Base-by-base conservation (phyloP, 2,329 filamentous ascomycete species). In the Ophiostoma ips region DNA sequence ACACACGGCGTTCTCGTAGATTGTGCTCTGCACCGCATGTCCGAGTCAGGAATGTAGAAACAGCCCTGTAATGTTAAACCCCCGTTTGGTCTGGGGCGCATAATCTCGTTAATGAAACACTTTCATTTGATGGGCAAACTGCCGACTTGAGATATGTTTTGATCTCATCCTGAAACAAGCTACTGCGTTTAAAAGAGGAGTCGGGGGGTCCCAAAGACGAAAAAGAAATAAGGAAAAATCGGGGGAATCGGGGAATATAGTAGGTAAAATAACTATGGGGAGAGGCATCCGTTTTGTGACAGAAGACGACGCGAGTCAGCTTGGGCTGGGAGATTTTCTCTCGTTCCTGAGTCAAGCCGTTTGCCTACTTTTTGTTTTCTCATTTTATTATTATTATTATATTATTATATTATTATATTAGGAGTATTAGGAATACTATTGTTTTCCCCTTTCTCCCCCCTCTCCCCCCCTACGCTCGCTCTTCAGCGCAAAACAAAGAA, bases 151-250 rank as follows among this genome's bases (percentile, higher is more conserved):
- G 43, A 18, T 34, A 34, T 45, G 43, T 45, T 34, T 45, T 28
- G 40, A 45, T 33, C 43, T 31, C 43, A 45, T 19, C 43, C 12
- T 45, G 43, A 45, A 45, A 45, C 43, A 21, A 45, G 43, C 43
- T 45, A 44, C 41, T 44, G 41, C 28, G 16, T 44, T 13, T 30
- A 31, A 44, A 31, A 44, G 28, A 31, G 41, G 41, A 44, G 24
- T 34, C 31, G 28, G 16, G 41, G 21, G n/a, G 38, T 21, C 11
- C 18, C 11, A 40, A 19, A 19, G 9, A 28, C 13, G 21, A 11
- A 30, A 43, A 43, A 43, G 40, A n/a, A 43, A 43, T 30, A 43
- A 21, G 24, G 15, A 30, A 13, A 7, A 43, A 43, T 9, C 28
- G 38, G 21, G 13, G 21, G 12, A 24, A 24, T n/a, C 11, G 21